Evolutionary conservation across 1,139 yeast genomes (phyloP), one percentile per base, ranked within the genome.

Genomic region (Saccharomyces hybrid): DNA sequence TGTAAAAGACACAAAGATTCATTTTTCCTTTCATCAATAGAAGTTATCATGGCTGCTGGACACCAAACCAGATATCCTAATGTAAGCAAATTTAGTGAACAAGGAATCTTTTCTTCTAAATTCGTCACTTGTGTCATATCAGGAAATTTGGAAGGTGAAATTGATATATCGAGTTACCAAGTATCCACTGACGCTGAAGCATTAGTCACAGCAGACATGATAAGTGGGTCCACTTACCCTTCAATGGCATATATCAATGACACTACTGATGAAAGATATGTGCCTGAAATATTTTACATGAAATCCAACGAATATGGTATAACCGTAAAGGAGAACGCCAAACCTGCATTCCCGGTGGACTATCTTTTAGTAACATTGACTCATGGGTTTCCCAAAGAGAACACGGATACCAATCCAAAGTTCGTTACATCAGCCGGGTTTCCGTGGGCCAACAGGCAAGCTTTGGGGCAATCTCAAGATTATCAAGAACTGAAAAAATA

Each of bases 291-390:
- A 25, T 87, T 88, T 65, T 95, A 86, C 75, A 82, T 84, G 71
- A 84, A 82, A 67, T 79, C 83, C 61, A 95, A 95, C 67, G 97
- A 95, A 70, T 95, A 93, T 71, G 89, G 90, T 6, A 75, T 90
- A 28, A 84, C 89, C 51, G 95, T 93, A 16, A 90, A 89, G 66
- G 82, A 83, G 48, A 87, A 88, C 65, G 99, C 98, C 13, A 88
- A 88, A 66, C 98, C 99, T 0, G 89, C 96, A 5, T 90, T 95
- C 70, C 99, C 99, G 0, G 95, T 89, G 14, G 99, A 95, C 61
- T 95, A 88, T 69, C 73, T 95, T 58, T 73, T 95, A 53, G 96
- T 93, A 0, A 86, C 97, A 2, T 73, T 93, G 58, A 86, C 96
- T 14, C 98, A 93, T 69, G 96, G 99, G 1, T 93, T 93, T 78